phyloP scores from a whole-genome alignment of 2,329 filamentous ascomycete species.

The Colletotrichum scovillei region DNA sequence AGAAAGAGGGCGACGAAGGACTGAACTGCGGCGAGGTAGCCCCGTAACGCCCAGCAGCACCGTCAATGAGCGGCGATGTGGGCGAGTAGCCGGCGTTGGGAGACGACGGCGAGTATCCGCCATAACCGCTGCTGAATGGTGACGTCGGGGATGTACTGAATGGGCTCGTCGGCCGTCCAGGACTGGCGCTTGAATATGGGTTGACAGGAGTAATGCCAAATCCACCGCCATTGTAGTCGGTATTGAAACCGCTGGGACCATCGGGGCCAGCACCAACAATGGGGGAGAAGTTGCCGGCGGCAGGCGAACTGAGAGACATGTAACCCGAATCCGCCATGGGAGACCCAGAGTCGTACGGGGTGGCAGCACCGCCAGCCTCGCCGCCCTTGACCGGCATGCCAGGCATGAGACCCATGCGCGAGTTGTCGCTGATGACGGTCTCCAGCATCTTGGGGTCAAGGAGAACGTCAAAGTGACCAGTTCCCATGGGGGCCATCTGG shows the following conservation, averaged over 20 bases:
- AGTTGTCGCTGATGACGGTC: constrained; percentile 93
- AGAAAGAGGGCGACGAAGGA: constrained; percentile 72
- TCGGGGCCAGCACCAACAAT: constrained; percentile 82
- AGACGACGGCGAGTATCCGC: constrained; percentile 81
- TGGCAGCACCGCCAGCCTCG: constrained; percentile 85
- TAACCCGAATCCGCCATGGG: constrained; percentile 80
- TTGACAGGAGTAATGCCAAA: constrained; percentile 66
- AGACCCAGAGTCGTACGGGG: constrained; percentile 91
- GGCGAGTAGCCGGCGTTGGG: constrained; percentile 81
- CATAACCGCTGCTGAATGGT: constrained; percentile 67
- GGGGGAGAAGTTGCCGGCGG: constrained; percentile 76
- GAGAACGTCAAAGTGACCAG: constrained; percentile 93
- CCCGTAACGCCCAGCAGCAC: constrained; percentile 60
- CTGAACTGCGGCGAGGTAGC: constrained; percentile 72
- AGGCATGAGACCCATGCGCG: constrained; percentile 83
- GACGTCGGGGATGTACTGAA: constrained; percentile 78
- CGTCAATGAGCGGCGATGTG: constrained; percentile 75
- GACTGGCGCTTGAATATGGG: constrained; percentile 75
- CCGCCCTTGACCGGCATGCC: constrained; percentile 82
- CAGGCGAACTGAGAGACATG: constrained; percentile 70
- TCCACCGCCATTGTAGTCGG: constrained; percentile 63
- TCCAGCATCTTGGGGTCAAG: constrained; percentile 96
- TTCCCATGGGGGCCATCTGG: constrained; percentile 96
- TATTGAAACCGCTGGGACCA: constrained; percentile 72
- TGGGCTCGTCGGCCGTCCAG: constrained; percentile 73